phyloP scores from a whole-genome alignment of 2,329 filamentous ascomycete genomes.

The Fusarium sp. region DNA sequence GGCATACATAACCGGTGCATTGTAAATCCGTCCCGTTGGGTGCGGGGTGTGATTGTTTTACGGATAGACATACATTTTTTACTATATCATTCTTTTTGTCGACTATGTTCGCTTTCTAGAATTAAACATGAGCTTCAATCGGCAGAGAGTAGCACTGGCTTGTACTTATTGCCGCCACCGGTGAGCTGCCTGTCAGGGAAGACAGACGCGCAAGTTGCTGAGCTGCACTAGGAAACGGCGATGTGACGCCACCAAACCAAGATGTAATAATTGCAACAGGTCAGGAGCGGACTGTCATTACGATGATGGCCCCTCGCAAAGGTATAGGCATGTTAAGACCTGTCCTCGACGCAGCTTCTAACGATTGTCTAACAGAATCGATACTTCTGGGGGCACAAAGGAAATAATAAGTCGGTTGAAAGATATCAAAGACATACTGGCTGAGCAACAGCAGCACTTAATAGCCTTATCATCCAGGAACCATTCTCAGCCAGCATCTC shows the following conservation, averaged over 20 bases:
- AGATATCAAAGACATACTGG: neutral
- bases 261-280: neutral
- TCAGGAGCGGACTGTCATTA: neutral
- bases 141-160: neutral
- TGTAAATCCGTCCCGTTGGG: neutral
- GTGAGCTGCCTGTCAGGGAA: neutral
- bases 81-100: neutral
- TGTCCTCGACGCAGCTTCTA: rapidly evolving
- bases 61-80: neutral
- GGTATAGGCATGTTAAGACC: neutral
- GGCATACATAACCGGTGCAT: rapidly evolving
- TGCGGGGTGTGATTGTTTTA: neutral
- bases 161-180: neutral
- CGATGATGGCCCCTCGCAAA: neutral
- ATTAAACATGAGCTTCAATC: neutral
- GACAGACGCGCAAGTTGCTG: neutral
- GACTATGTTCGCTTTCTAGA: neutral
- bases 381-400: neutral
- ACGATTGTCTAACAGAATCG: neutral
- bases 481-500: neutral
- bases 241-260: neutral
- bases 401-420: neutral
- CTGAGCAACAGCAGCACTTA: neutral
- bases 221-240: neutral
- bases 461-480: neutral